These are phyloP conservation scores for Exidia glandulosa DNA, from an alignment of 768 basidiomycete genomes.

Conservation along the genomic window DNA sequence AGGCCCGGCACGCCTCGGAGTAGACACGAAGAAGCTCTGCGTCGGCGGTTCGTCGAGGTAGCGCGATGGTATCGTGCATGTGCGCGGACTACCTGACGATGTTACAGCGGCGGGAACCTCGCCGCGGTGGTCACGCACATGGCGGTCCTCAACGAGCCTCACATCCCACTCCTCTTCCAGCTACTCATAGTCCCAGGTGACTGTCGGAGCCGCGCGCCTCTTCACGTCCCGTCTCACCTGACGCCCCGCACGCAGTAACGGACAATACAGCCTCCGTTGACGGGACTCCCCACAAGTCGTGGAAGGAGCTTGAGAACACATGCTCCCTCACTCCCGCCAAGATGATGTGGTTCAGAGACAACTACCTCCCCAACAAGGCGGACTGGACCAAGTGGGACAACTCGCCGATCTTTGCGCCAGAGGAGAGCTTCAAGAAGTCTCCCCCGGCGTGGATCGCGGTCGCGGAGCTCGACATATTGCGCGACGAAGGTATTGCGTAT, in stretches of 20 bases:
- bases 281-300: conserved; percentile 31
- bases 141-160: conserved; percentile 36
- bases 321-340: conserved; percentile 49
- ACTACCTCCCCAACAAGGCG: conserved; percentile 53
- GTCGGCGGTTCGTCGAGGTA: conserved; percentile 69
- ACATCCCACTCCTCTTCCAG: conserved; percentile 47
- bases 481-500: conserved; percentile 55
- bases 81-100: neutral
- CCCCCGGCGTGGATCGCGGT: conserved; percentile 55
- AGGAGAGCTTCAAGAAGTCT: conserved; percentile 35
- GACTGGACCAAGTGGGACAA: conserved; percentile 58
- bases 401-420: conserved; percentile 61
- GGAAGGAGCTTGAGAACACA: conserved; percentile 46
- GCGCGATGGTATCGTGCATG: conserved; percentile 28
- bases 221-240: no score
- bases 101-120: conserved; percentile 53
- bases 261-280: conserved; percentile 52
- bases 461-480: conserved; percentile 54
- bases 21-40: conserved; percentile 45
- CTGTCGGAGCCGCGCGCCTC: no score
- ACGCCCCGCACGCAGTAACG: conserved; percentile 25
- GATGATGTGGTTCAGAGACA: conserved; percentile 65
- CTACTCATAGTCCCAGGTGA: conserved; percentile 48
- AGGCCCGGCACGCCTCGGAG: conserved; percentile 34
- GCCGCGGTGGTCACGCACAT: conserved; percentile 57